Base-by-base conservation (phyloP, 371 early-diverging fungal species). In the Mortierella sp. region DNA sequence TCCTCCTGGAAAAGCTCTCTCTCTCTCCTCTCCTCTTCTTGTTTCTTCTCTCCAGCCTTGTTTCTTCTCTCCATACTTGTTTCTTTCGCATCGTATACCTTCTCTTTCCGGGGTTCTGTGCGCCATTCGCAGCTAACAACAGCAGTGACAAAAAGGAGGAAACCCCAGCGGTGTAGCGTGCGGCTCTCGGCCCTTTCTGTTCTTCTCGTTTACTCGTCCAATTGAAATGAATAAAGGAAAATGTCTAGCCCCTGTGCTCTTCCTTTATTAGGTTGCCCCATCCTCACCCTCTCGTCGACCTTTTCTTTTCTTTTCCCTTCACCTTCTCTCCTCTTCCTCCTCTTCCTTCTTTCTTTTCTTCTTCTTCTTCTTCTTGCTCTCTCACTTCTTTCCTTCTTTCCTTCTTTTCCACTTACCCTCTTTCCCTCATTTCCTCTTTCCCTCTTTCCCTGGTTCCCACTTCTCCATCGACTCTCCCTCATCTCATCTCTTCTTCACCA, bases 381-480 rank as follows among this genome's bases (percentile, higher is more conserved):
- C 63, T 46, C 32, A 41, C 46, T 46, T 46, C 46, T 46, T 46
- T 46, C 46, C 41, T 7, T 46, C 14, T 29, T 75, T 44, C 14
- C 58, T 58, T 58, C 35, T 58, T 4, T 18, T 72, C 32, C 29
- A 35, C 29, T 1, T 32, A 21, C 29, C n/a, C 70, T 75, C 51
- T 49, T 48, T 35, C 51, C 51, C 70, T 55, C 27, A 29, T 75
- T 24, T 32, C 58, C 43, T 27, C 54, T 70, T 44, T 44, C 58
- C 27, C 29, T 44, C 29, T 32, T 75, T n/a, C 48, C 43, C 38
- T 29, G 44, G 58, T 46, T 56, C 48, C 18, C 29, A 18, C 70
- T 7, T 76, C 58, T 32, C 60, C n/a, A 58, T 71, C 72, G 32
- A 16, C 55, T 41, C 63, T 58, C 54, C 51, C n/a, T 32, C 58